Evolutionary conservation across 768 basidiomycete species (phyloP).

Genomic region (Phlebiopsis flavidoalba): DNA sequence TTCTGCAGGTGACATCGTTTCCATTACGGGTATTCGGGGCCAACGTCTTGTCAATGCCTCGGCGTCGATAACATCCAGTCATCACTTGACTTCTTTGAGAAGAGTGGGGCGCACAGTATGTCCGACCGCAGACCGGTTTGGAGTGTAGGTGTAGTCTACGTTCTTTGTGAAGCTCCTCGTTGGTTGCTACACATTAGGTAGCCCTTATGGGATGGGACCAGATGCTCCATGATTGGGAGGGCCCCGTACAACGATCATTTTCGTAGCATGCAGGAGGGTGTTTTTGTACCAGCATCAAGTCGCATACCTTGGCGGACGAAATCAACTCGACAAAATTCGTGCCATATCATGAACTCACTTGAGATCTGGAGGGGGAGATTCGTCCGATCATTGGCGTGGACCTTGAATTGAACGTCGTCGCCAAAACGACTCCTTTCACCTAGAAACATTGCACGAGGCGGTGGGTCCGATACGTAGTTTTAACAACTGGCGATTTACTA

Average conservation of each 20-base stretch:
- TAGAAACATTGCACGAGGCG: neutral
- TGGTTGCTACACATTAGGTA: constrained; percentile 16
- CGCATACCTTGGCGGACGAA: constrained; percentile 19
- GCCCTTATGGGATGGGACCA: constrained; percentile 23
- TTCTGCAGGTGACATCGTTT: constrained; percentile 15
- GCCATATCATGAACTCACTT: constrained; percentile 24
- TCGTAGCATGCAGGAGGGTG: constrained; percentile 20
- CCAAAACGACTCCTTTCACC: neutral
- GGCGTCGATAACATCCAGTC: constrained; percentile 18
- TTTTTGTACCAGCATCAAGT: too few relatives aligned
- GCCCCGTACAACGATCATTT: constrained; percentile 19
- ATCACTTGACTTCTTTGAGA: constrained; percentile 24
- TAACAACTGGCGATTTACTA: neutral
- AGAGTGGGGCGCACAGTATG: constrained; percentile 23
- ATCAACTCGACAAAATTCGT: constrained; percentile 16
- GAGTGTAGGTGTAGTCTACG: too few relatives aligned
- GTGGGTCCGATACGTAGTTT: neutral
- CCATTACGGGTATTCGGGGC: constrained; percentile 21
- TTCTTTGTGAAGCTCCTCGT: too few relatives aligned
- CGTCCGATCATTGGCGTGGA: neutral
- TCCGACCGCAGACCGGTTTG: constrained; percentile 25
- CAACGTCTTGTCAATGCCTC: constrained; percentile 22
- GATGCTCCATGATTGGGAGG: constrained; percentile 13
- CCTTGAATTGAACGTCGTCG: neutral
- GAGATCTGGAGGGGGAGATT: constrained; percentile 14